Evolutionary conservation across 768 basidiomycete genomes (phyloP).

Genomic region (Phylloporus sp.): DNA sequence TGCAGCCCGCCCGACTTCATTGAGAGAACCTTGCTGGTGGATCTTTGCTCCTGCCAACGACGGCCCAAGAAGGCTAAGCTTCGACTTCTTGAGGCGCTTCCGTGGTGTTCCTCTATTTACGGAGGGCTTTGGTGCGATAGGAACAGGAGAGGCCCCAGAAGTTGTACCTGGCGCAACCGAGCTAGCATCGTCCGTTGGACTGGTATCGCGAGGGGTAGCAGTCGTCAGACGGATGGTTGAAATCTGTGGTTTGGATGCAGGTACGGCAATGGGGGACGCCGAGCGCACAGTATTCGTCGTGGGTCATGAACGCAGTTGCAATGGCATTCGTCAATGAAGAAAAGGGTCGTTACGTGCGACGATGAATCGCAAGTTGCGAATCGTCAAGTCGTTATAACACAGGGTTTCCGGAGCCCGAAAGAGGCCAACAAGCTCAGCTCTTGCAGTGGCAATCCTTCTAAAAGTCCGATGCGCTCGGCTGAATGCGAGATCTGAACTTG

Average conservation of each 20-base stretch:
- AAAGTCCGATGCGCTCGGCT: too few relatives aligned
- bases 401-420: slow-evolving; percentile 16
- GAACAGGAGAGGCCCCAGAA: slow-evolving; percentile 11
- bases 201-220: slow-evolving; percentile 58
- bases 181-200: slow-evolving; percentile 31
- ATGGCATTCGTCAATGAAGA: slow-evolving; percentile 26
- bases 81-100: slow-evolving; percentile 66
- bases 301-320: slow-evolving; percentile 31
- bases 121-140: slow-evolving; percentile 28
- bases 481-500: too few relatives aligned
- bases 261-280: slow-evolving; percentile 26
- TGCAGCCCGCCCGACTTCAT: slow-evolving; percentile 53
- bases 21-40: slow-evolving; percentile 51
- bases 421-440: too few relatives aligned
- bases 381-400: slow-evolving; percentile 28
- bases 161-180: slow-evolving; percentile 20
- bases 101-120: slow-evolving; percentile 24
- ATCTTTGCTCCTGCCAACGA: slow-evolving; percentile 28
- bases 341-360: slow-evolving; percentile 24
- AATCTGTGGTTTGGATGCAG: slow-evolving; percentile 29
- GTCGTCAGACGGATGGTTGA: slow-evolving; percentile 70
- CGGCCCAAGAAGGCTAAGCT: slow-evolving; percentile 45
- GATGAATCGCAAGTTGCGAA: slow-evolving; percentile 9
- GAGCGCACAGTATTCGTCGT: slow-evolving; percentile 23
- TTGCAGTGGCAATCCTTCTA: too few relatives aligned